Evolutionary conservation across 1,284 basidiomycete genomes (phyloP).

Genomic region (Cutaneotrichosporon cutaneum): DNA sequence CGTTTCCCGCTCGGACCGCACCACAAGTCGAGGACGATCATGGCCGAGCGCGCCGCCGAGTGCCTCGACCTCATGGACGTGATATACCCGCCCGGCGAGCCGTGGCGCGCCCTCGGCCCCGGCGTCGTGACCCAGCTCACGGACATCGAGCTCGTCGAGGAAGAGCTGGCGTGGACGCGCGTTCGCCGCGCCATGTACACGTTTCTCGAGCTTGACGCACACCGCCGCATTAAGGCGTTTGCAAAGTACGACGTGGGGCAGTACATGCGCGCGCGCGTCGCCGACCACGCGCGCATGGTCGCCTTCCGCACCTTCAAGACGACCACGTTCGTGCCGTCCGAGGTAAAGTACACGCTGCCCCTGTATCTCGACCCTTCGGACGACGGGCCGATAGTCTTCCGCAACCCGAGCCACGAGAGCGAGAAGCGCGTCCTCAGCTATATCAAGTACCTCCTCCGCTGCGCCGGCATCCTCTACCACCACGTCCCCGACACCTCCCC

Average conservation of each 20-base stretch:
- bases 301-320: conserved; percentile 54
- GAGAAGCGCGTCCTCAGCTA: conserved; percentile 51
- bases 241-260: conserved; percentile 45
- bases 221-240: conserved; percentile 56
- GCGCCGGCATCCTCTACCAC: conserved; percentile 58
- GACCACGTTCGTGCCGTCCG: conserved; percentile 55
- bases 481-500: conserved; percentile 33
- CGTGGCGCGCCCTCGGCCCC: conserved; percentile 30
- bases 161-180: conserved; percentile 39
- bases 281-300: conserved; percentile 19
- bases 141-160: conserved; percentile 29
- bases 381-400: conserved; percentile 36
- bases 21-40: conserved; percentile 55
- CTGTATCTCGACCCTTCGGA: conserved; percentile 30
- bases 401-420: conserved; percentile 48
- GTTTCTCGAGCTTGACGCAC: conserved; percentile 56
- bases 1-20: conserved; percentile 59
- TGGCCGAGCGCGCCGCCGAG: conserved; percentile 55
- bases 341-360: conserved; percentile 56
- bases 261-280: conserved; percentile 29
- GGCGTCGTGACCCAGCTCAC: conserved; percentile 7
- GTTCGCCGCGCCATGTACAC: conserved; percentile 53
- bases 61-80: conserved; percentile 54
- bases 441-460: conserved; percentile 57
- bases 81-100: conserved; percentile 40